phyloP scores from a whole-genome alignment of 371 early-diverging fungal species.

The Actinomortierella wolfii region DNA sequence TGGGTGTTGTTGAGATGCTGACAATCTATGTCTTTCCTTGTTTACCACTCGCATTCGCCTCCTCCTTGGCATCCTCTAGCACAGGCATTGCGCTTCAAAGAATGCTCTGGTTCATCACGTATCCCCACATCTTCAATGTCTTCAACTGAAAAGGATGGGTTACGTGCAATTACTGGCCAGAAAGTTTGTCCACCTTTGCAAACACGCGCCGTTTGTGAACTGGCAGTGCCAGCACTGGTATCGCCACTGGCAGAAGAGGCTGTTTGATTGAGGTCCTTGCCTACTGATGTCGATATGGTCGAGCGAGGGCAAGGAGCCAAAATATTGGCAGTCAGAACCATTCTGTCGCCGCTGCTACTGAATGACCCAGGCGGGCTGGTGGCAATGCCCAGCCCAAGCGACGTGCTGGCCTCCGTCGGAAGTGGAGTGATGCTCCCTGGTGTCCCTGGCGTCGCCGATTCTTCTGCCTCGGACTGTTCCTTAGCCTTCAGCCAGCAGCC shows the following conservation, averaged over 20 bases:
- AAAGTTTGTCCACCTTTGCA: constrained; percentile 45
- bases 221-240: too few species aligned
- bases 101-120: constrained; percentile 9
- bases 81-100: constrained; percentile 22
- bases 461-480: constrained; percentile 36
- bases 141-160: constrained; percentile 1
- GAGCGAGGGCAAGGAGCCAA: constrained; percentile 6
- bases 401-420: constrained; percentile 14
- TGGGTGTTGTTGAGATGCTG: too few species aligned
- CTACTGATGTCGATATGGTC: background rate
- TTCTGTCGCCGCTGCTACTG: constrained; percentile 4
- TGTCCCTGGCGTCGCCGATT: constrained; percentile 1
- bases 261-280: background rate
- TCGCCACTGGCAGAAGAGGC: background rate
- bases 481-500: constrained; percentile 52
- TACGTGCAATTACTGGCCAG: constrained; percentile 37
- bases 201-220: constrained; percentile 14
- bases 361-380: constrained; percentile 18
- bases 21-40: too few species aligned
- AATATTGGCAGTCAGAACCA: background rate
- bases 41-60: constrained; percentile 40
- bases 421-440: background rate
- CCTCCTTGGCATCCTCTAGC: constrained; percentile 39
- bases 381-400: constrained; percentile 4
- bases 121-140: constrained; percentile 7